These are phyloP conservation scores for Chenopodium formosanum DNA, from an alignment of 148 eudicot genomes.

Conservation along the genomic window DNA sequence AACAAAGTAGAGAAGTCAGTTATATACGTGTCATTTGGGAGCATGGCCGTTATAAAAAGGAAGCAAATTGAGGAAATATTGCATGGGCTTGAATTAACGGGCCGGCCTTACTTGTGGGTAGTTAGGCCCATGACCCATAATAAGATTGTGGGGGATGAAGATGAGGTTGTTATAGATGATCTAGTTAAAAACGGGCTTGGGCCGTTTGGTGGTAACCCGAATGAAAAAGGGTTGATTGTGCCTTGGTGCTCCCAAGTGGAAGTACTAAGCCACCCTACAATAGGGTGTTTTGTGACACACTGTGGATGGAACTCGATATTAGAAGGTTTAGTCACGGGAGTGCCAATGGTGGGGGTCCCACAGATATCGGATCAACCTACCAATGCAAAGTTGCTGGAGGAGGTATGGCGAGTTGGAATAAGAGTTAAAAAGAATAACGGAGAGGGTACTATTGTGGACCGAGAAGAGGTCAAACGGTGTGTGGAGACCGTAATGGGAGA, in stretches of 20 bases:
- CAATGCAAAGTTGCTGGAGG: slow-evolving; percentile 29
- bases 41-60: slow-evolving; percentile 22
- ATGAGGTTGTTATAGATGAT: slow-evolving; percentile 15
- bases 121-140: slow-evolving; percentile 21
- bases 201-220: not conserved
- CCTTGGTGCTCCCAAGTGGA: slow-evolving; percentile 46
- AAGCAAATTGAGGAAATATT: slow-evolving; percentile 41
- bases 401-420: slow-evolving; percentile 33
- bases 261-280: slow-evolving; percentile 30
- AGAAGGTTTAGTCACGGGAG: slow-evolving; percentile 32
- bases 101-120: slow-evolving; percentile 47
- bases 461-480: slow-evolving; percentile 30
- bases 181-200: slow-evolving; percentile 16
- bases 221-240: slow-evolving; percentile 38
- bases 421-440: slow-evolving; percentile 7
- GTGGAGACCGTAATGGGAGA: slow-evolving; percentile 32
- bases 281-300: slow-evolving; percentile 41
- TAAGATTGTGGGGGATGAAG: slow-evolving; percentile 12
- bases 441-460: slow-evolving; percentile 17
- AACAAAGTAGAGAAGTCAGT: slow-evolving; percentile 37
- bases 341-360: slow-evolving; percentile 28
- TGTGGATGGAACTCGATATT: slow-evolving; percentile 44
- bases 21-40: slow-evolving; percentile 54
- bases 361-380: slow-evolving; percentile 27
- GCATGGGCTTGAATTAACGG: slow-evolving; percentile 30